phyloP scores from a whole-genome alignment of 2,329 filamentous ascomycete species.

The Colletotrichum sp. region DNA sequence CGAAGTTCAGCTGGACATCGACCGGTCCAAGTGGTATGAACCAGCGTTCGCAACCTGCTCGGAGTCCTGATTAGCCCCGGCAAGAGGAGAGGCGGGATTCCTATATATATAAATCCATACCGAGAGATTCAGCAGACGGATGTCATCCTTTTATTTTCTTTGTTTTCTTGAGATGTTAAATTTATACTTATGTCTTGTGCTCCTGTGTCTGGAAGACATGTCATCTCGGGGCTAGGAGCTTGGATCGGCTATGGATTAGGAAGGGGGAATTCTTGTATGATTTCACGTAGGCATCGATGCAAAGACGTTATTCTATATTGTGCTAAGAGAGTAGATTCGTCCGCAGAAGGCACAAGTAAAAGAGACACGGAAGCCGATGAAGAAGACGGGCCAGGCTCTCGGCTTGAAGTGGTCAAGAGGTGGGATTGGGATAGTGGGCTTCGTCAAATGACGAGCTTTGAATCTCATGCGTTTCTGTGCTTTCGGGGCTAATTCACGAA shows the following conservation, averaged over 20 bases:
- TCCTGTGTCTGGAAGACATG: not conserved
- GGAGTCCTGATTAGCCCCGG: too few species aligned
- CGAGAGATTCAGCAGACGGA: not conserved
- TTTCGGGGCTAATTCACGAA: not conserved
- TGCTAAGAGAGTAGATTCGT: not conserved
- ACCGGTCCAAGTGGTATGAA: too few species aligned
- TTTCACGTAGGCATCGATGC: not conserved
- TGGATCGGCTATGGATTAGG: not conserved
- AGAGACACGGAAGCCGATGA: not conserved
- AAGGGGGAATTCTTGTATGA: not conserved
- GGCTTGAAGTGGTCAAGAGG: not conserved
- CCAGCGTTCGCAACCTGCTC: too few species aligned
- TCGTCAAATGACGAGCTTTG: not conserved
- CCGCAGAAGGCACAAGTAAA: not conserved
- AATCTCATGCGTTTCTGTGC: rapidly evolving
- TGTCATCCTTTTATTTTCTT: not conserved
- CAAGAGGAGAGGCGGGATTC: not conserved
- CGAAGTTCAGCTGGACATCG: too few species aligned
- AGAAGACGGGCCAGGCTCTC: not conserved
- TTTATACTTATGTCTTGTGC: not conserved
- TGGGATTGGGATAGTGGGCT: not conserved
- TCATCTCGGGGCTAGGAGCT: rapidly evolving
- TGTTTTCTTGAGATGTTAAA: not conserved
- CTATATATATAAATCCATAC: not conserved
- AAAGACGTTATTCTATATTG: not conserved